Evolutionary conservation across 2,329 filamentous ascomycete species (phyloP), one percentile per base, ranked within the genome.

Genomic region (Penicillium oxalicum): DNA sequence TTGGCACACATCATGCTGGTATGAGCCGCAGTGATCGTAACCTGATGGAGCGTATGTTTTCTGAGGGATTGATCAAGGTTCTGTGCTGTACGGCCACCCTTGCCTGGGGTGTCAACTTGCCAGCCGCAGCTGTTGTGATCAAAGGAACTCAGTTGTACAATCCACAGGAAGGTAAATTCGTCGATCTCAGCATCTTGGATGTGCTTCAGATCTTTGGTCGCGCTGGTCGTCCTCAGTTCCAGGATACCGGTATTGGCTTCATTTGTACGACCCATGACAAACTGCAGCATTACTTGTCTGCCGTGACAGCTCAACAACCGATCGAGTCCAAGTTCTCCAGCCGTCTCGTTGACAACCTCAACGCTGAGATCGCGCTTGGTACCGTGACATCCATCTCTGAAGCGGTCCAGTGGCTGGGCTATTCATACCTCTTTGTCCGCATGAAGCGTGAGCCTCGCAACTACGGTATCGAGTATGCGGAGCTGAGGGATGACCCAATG

Each of bases 111-210:
- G 91, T 98, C 65, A 98, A 98, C 69, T 81, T 98, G 69, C 93
- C 93, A 0, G 93, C 93, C 32, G 93, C 93, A 0, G 94, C 93
- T 0, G 93, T 98, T 44, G 81, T 98, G 45, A 98, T 98, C 77
- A 98, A 98, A 68, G 93, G 93, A 12, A 98, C 93, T 0, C 91
- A 97, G 64, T 81, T 98, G 0, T 98, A 98, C 71, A 97, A 91
- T 66, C 86, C 93, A 0, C 88, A 96, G 66, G 91, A 95, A 45
- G 93, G 93, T 69, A 95, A 95, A 69, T 97, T 96, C 59, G 86
- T 96, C 18, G 93, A 98, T 63, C 78, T 98, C 4, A 91, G 93
- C 3, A 98, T 98, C 56, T 78, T 98, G 2, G 93, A 98, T 66
- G 93, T 98, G 12, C 76, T 98, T 47, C 93, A 98, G 66, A 98